Evolutionary conservation across 257 asterid genomes (phyloP).

Genomic region (Lantana camara): DNA sequence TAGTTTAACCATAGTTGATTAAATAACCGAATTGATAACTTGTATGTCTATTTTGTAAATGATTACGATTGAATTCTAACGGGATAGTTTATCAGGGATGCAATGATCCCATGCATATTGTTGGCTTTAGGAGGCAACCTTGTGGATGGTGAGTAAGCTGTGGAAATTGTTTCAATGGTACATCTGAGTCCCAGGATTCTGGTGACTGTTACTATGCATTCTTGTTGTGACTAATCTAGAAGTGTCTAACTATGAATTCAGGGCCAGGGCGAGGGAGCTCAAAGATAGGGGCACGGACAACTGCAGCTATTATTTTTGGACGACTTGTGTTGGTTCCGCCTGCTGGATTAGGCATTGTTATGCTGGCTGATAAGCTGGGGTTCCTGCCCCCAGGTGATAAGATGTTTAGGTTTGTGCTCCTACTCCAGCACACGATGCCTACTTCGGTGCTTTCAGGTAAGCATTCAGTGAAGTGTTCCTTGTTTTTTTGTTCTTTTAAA

Average conservation of each 20-base stretch:
- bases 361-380: conserved; percentile 87
- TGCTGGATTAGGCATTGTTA: conserved; percentile 85
- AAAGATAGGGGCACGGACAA: conserved; percentile 79
- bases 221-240: background rate
- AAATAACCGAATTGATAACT: background rate
- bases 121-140: conserved; percentile 99
- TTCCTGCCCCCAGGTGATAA: conserved; percentile 87
- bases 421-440: conserved; percentile 98
- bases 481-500: too few species aligned
- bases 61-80: conserved; percentile 17
- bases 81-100: conserved; percentile 59
- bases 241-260: conserved; percentile 36
- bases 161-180: conserved; percentile 1
- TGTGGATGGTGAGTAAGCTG: conserved; percentile 63
- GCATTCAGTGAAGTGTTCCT: background rate
- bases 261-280: conserved; percentile 97
- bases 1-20: too few species aligned
- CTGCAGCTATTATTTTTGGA: conserved; percentile 80
- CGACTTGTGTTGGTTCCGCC: conserved; percentile 89
- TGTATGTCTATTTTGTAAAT: conserved; percentile 6
- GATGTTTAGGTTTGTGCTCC: conserved; percentile 94
- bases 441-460: conserved; percentile 95
- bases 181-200: background rate
- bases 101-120: conserved; percentile 97
- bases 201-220: background rate